Base-by-base conservation (phyloP, 208 protist genomes). In the Trypanosoma vivax region DNA sequence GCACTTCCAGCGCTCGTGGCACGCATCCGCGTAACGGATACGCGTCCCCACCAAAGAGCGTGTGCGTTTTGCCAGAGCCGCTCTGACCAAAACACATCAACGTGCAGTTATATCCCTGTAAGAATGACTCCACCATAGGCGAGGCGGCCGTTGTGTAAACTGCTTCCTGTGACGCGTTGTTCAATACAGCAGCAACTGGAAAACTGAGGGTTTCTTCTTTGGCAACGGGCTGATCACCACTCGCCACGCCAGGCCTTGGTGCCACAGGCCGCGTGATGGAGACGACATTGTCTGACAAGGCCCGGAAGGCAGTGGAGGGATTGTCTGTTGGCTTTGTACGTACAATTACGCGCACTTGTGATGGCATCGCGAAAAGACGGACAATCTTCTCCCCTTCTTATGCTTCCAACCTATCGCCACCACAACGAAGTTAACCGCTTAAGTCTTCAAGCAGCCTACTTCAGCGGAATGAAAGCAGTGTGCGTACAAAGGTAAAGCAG, bases 41-140 rank as follows among this genome's bases (percentile, higher is more conserved):
- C 19, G 79, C 45, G 14, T 43, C 40, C 9, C 58, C 55, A 11
- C 87, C 84, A 53, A 86, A 87, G 29, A 88, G 39, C 2, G 86
- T 94, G 52, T 79, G 85, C 2, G 70, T 88, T 47, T 94, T 91
- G n/a, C 84, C 89, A 0, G 82, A 69, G 2, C 73, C 75, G 25
- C 72, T 65, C 48, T 85, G 79, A 0, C 91, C 88, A 45, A 76
- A 89, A 50, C 75, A 87, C 29, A 95, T 28, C 14, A 93, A 33
- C 19, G 85, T 94, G 19, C 72, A 83, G 28, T 70, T 85, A 11
- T 62, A 65, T 13, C 79, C 79, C 14, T 70, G 45, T 35, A 88
- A 7, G 16, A 53, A 70, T 2, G 42, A 50, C 35, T 71, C 62
- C 47, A 79, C 60, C 11, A 74, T 16, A 3, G 56, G 61, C 2